phyloP scores from a whole-genome alignment of 805 yeast genomes.

The Tetrapisispora phaffii region DNA sequence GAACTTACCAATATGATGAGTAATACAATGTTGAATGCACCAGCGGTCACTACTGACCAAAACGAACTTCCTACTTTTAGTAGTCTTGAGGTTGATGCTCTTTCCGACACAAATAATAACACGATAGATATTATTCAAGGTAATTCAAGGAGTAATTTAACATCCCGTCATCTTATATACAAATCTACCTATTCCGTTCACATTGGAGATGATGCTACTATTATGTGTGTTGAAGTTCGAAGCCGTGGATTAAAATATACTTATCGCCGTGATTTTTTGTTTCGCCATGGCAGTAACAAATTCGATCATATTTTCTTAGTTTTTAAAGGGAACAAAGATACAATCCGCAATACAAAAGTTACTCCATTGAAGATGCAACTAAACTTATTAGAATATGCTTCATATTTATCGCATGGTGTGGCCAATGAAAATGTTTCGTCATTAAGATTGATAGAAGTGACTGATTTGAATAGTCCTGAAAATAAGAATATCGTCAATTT shows the following conservation, averaged over 20 bases:
- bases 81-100: not conserved
- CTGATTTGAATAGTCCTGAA: not conserved
- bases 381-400: slow-evolving; percentile 22
- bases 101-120: not conserved
- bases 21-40: not conserved
- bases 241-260: slow-evolving; percentile 14
- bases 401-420: slow-evolving; percentile 23
- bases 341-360: slow-evolving; percentile 6
- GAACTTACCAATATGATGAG: not conserved
- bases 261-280: slow-evolving; percentile 19
- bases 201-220: slow-evolving; percentile 12
- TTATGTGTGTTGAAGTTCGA: slow-evolving; percentile 21
- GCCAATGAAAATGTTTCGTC: slow-evolving; percentile 25
- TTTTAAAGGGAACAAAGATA: slow-evolving; percentile 7
- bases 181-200: slow-evolving; percentile 15
- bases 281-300: slow-evolving; percentile 16
- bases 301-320: slow-evolving; percentile 18
- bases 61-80: not conserved
- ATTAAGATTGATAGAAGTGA: slow-evolving; percentile 15
- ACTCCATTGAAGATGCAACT: slow-evolving; percentile 16
- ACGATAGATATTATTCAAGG: not conserved
- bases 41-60: not conserved
- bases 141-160: not conserved
- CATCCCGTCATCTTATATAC: not conserved
- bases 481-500: not conserved